A percentile compares a stretch with the other conserved stretches of the same genome.
These are phyloP conservation scores for Camellia sinensis DNA, from an alignment of 148 eudicot species.

Conservation along the genomic window DNA sequence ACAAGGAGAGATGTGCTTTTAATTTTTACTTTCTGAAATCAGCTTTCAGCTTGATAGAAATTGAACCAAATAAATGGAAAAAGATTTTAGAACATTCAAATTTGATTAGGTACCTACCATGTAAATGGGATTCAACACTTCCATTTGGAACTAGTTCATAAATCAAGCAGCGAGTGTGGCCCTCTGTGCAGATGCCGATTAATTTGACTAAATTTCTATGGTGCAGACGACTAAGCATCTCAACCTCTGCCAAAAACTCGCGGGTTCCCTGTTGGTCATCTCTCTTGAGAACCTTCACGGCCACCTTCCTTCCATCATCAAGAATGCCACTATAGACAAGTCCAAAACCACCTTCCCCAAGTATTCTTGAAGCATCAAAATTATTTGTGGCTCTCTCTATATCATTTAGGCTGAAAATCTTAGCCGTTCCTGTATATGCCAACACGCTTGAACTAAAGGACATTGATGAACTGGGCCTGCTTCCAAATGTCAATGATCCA, in stretches of 20 bases:
- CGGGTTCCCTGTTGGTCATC: conserved; percentile 77
- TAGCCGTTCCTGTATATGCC: conserved; percentile 67
- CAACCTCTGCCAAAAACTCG: conserved; percentile 93
- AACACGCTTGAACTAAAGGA: conserved; percentile 57
- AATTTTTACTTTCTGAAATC: too few species aligned
- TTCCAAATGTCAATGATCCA: conserved; percentile 44
- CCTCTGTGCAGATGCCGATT: conserved; percentile 83
- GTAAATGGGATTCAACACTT: conserved; percentile 96
- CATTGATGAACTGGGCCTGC: conserved; percentile 50
- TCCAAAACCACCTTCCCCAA: conserved; percentile 99
- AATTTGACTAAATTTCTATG: conserved; percentile 88
- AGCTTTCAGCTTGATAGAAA: too few species aligned
- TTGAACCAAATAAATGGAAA: too few species aligned
- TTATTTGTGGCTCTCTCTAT: conserved; percentile 69
- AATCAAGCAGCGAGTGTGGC: conserved; percentile 58
- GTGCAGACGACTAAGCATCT: conserved; percentile 93
- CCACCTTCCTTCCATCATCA: conserved; percentile 73
- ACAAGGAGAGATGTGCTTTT: too few species aligned
- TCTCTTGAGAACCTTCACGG: conserved; percentile 85
- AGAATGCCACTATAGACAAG: conserved; percentile 76
- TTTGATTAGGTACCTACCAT: conserved; percentile 41
- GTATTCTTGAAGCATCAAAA: conserved; percentile 52
- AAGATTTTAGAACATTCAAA: too few species aligned
- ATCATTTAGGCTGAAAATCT: conserved; percentile 58
- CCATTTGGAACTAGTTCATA: conserved; percentile 97